Evolutionary conservation across 495 filamentous ascomycete species (phyloP).

Genomic region (Chaetomium tenue): DNA sequence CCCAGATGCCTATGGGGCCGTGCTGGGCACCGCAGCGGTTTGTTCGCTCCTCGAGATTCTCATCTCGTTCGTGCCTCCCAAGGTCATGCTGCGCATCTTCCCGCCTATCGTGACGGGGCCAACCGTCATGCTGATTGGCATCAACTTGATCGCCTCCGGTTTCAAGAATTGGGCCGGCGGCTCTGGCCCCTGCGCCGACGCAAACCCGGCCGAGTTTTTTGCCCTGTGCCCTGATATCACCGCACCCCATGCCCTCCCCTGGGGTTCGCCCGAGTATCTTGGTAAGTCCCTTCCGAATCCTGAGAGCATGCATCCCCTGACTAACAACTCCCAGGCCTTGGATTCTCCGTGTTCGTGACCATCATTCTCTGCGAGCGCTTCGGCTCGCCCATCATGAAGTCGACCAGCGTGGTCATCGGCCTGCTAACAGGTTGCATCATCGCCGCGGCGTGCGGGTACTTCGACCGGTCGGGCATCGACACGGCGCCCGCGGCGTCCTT

Average conservation of each 20-base stretch:
- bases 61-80: slow-evolving; percentile 72
- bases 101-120: slow-evolving; percentile 87
- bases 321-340: slow-evolving; percentile 47
- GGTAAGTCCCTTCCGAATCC: slow-evolving; percentile 38
- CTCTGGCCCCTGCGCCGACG: slow-evolving; percentile 57
- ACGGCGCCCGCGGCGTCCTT: slow-evolving; percentile 73
- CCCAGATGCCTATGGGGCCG: slow-evolving; percentile 79
- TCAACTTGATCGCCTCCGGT: slow-evolving; percentile 69
- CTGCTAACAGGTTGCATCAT: slow-evolving; percentile 86
- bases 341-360: slow-evolving; percentile 86
- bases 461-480: slow-evolving; percentile 67
- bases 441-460: slow-evolving; percentile 80
- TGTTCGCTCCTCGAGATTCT: slow-evolving; percentile 73
- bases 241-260: slow-evolving; percentile 78
- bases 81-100: slow-evolving; percentile 71
- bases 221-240: slow-evolving; percentile 66
- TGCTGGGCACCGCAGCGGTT: slow-evolving; percentile 68
- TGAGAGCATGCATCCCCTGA: neutral
- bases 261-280: slow-evolving; percentile 85
- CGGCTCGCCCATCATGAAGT: slow-evolving; percentile 67
- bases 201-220: slow-evolving; percentile 55
- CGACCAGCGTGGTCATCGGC: slow-evolving; percentile 74
- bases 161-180: slow-evolving; percentile 88
- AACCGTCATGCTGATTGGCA: slow-evolving; percentile 68
- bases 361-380: slow-evolving; percentile 85